Base-by-base conservation (phyloP, 352 stramenopile genomes). In the Phytopythium aichiense region DNA sequence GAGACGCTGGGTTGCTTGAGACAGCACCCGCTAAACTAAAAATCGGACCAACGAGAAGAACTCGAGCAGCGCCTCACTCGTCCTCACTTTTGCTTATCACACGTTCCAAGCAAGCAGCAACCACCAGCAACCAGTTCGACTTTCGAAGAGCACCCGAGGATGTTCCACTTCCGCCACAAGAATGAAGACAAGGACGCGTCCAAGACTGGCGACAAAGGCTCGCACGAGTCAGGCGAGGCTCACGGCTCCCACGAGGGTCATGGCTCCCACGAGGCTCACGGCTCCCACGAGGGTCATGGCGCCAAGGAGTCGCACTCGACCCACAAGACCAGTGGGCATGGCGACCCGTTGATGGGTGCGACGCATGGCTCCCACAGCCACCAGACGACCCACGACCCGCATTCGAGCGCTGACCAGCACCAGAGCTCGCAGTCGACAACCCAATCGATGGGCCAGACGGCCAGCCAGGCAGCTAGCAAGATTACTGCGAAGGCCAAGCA, bases 141-240 rank as follows among this genome's bases (percentile, higher is more conserved):
- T 4, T 30, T 30, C 2, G 28, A 23, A 22, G 25, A 38, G 3
- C 1, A 5, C 38, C 3, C 38, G 15, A 45, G 18, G 15, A 55
- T 55, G 49, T 55, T 55, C 49, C 49, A 55, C 49, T 55, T 38
- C 49, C 49, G 25, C 49, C 25, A 38, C 49, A 55, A 55, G 49
- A 38, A 55, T 8, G 7, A 53, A 18, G 22, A 30, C 22, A 50
- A 52, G 46, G 46, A 52, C 28, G 25, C 25, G 49, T 8, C 20
- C 43, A 50, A 55, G 49, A 12, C 49, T 13, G 18, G 15, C 28
- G 49, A 55, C 25, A 3, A 55, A 13, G 13, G 15, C 49, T 55
- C 49, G 7, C 49, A 55, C 6, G 25, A 38, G 25, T 55, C 25
- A 1, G 25, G 33, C 7, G 22, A 30, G 22, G 3, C 45, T 8